A percentile compares a stretch with the other conserved stretches of the same genome.
These are phyloP conservation scores for Marasmius sp. DNA, from an alignment of 1,284 basidiomycete genomes.

Conservation along the genomic window DNA sequence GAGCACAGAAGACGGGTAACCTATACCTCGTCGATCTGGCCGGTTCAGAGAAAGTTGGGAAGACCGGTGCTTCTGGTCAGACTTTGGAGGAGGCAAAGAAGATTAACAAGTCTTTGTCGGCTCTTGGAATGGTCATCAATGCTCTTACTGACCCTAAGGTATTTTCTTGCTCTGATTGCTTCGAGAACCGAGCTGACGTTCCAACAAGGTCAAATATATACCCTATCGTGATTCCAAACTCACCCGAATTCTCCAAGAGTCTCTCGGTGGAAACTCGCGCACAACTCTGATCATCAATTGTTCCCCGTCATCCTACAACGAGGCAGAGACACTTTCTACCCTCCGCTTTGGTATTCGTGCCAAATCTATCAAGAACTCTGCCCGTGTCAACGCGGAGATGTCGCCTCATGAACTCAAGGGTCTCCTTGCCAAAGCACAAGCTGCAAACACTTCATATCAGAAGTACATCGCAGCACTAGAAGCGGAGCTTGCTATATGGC, in stretches of 20 bases:
- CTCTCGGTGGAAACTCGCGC: slow-evolving; percentile 96
- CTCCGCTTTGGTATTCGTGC: slow-evolving; percentile 98
- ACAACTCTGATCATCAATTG: slow-evolving; percentile 99
- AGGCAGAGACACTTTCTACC: slow-evolving; percentile 95
- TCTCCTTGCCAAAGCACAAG: slow-evolving; percentile 87
- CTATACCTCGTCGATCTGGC: slow-evolving; percentile 98
- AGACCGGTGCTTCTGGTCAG: slow-evolving; percentile 98
- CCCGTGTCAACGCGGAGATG: slow-evolving; percentile 96
- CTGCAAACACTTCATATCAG: slow-evolving; percentile 82
- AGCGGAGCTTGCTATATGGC: slow-evolving; percentile 90
- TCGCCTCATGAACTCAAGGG: slow-evolving; percentile 96
- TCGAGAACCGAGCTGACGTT: slow-evolving; percentile 11
- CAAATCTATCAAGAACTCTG: slow-evolving; percentile 99
- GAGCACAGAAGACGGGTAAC: slow-evolving; percentile 95
- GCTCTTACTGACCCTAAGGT: slow-evolving; percentile 96
- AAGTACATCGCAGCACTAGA: slow-evolving; percentile 90
- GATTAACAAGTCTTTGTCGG: slow-evolving; percentile 98
- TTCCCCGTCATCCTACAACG: slow-evolving; percentile 96
- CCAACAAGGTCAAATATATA: slow-evolving; percentile 85
- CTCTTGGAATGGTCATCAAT: slow-evolving; percentile 99
- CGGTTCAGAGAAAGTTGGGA: slow-evolving; percentile 98
- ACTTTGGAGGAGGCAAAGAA: slow-evolving; percentile 99
- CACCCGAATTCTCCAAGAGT: slow-evolving; percentile 99
- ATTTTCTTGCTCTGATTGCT: slow-evolving; percentile 5
- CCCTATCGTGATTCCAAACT: slow-evolving; percentile 99